A percentile compares a stretch with the other conserved stretches of the same genome.
phyloP scores from a whole-genome alignment of 495 filamentous ascomycete species.

The Parmelia sp. region DNA sequence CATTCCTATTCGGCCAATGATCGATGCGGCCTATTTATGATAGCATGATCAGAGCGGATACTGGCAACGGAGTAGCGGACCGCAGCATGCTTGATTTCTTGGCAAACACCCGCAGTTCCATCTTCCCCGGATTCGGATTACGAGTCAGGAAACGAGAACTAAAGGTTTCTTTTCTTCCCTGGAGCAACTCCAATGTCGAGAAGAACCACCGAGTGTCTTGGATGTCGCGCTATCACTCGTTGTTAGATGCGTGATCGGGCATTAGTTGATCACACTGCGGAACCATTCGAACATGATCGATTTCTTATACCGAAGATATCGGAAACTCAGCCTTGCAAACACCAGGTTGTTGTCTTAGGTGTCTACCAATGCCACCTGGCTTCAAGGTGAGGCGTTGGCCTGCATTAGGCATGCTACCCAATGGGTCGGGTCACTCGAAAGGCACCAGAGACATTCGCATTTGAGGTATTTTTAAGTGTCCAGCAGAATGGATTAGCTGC shows the following conservation, averaged over 20 bases:
- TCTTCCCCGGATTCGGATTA: background rate
- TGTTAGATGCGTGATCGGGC: background rate
- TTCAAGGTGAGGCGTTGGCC: background rate
- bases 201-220: background rate
- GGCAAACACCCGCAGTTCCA: background rate
- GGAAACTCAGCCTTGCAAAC: no score
- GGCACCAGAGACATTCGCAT: background rate
- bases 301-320: background rate
- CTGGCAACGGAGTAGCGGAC: background rate
- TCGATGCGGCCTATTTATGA: background rate
- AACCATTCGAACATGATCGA: background rate
- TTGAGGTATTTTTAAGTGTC: background rate
- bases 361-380: background rate
- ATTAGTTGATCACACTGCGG: background rate
- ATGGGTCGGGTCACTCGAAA: background rate
- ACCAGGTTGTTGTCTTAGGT: background rate
- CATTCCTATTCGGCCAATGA: slow-evolving; percentile 3
- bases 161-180: background rate
- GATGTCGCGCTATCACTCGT: background rate
- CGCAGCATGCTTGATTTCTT: background rate
- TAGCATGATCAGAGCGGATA: background rate
- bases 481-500: background rate
- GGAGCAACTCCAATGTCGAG: background rate
- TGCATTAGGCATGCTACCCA: background rate
- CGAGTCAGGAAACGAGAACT: background rate